A percentile compares a stretch with the other conserved stretches of the same genome.
phyloP scores from a whole-genome alignment of 805 yeast genomes.

The Yarrowia deformans region DNA sequence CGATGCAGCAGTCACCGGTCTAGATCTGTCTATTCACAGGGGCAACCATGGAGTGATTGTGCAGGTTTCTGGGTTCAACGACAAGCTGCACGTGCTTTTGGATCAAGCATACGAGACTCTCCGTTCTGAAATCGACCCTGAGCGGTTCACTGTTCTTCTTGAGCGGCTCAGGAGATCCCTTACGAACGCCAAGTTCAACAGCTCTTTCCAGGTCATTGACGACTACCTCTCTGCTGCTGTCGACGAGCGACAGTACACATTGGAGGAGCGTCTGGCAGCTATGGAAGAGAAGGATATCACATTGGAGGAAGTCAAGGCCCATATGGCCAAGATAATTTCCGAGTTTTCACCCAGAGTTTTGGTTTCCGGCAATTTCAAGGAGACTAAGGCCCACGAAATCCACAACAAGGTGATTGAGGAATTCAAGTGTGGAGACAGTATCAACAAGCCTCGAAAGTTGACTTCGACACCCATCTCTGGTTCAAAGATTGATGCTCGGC shows the following conservation, averaged over 20 bases:
- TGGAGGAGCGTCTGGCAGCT: conserved; percentile 57
- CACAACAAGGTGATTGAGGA: background rate
- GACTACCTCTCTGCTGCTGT: background rate
- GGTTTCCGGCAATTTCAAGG: conserved; percentile 9
- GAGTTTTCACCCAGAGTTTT: conserved; percentile 6
- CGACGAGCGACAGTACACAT: conserved; percentile 43
- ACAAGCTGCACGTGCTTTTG: conserved; percentile 11
- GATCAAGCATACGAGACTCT: conserved; percentile 4
- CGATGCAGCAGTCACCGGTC: conserved; percentile 1
- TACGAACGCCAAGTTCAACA: conserved; percentile 3
- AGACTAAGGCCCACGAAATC: conserved; percentile 10
- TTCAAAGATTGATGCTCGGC: background rate
- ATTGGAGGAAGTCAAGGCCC: conserved; percentile 9
- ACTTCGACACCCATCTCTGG: background rate
- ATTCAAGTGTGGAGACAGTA: background rate
- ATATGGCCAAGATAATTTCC: background rate
- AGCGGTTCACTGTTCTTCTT: conserved; percentile 3
- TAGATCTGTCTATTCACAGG: background rate
- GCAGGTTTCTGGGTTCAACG: conserved; percentile 14
- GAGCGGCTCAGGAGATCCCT: conserved; percentile 10
- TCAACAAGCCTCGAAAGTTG: background rate
- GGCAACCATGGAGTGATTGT: conserved; percentile 4
- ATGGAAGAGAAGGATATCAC: conserved; percentile 72
- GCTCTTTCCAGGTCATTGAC: conserved; percentile 4
- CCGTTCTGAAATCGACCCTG: background rate